phyloP scores from a whole-genome alignment of 495 filamentous ascomycete genomes.

The Penicillium flavigenum region DNA sequence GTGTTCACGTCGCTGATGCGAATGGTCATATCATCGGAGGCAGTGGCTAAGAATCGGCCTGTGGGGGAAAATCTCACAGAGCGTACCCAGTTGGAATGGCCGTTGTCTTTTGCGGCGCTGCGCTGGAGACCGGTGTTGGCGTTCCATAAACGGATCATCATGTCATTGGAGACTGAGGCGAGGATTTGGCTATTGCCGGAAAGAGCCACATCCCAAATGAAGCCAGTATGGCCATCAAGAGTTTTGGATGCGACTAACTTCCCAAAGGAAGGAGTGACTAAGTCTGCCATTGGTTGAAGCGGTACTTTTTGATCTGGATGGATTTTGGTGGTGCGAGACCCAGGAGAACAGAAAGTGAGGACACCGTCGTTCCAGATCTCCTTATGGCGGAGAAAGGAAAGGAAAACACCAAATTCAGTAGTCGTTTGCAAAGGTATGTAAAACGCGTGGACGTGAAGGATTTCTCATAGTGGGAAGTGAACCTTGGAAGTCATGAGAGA shows the following conservation, averaged over 20 bases:
- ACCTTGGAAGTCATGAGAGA: neutral
- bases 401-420: neutral
- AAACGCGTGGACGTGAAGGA: conserved; percentile 4
- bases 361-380: neutral
- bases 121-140: conserved; percentile 11
- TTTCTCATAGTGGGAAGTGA: conserved; percentile 14
- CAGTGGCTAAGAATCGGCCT: conserved; percentile 12
- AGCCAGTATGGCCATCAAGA: conserved; percentile 11
- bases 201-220: conserved; percentile 9
- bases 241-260: conserved; percentile 7
- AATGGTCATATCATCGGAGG: conserved; percentile 13
- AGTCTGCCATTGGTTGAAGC: neutral
- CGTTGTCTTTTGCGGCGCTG: conserved; percentile 7
- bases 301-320: neutral
- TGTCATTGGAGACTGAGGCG: conserved; percentile 13
- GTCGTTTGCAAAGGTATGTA: conserved; percentile 1
- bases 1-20: conserved; percentile 13
- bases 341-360: neutral
- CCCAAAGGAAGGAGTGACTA: neutral
- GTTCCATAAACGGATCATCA: conserved; percentile 15
- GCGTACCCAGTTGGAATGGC: conserved; percentile 12
- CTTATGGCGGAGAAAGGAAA: neutral
- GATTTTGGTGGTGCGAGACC: neutral
- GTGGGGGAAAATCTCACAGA: conserved; percentile 8
- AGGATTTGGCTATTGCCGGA: conserved; percentile 10